Evolutionary conservation across 257 asterid species (phyloP).

Genomic region (Cynanchum wilfordii): DNA sequence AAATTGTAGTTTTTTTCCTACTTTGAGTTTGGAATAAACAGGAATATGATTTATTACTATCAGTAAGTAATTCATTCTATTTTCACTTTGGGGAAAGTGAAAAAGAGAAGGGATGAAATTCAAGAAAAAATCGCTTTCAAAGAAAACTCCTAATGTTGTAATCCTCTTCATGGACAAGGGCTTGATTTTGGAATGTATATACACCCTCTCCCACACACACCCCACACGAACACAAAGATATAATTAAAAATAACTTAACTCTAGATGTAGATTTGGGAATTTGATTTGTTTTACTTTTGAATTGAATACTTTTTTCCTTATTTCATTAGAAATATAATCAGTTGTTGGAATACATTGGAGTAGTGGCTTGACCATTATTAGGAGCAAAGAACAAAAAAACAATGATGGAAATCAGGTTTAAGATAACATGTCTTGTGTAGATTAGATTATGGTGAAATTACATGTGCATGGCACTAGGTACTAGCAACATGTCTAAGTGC

Average conservation of each 20-base stretch:
- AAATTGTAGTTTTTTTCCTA: no score
- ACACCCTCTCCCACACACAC: no score
- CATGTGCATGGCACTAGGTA: conserved; percentile 24
- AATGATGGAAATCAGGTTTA: conserved; percentile 17
- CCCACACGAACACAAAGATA: no score
- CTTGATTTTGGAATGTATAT: no score
- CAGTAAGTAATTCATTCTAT: no score
- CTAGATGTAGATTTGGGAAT: not conserved
- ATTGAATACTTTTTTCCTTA: not conserved
- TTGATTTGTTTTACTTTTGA: not conserved
- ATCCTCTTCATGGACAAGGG: no score
- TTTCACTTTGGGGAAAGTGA: not conserved
- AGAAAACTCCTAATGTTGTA: no score
- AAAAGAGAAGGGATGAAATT: not conserved
- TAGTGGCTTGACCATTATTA: conserved; percentile 3
- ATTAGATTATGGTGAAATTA: conserved; percentile 20
- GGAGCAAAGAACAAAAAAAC: not conserved
- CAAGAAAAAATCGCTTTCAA: no score
- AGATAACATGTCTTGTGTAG: conserved; percentile 7
- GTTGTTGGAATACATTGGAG: not conserved
- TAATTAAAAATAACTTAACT: not conserved
- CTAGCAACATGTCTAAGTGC: conserved; percentile 11
- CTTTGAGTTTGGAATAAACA: no score
- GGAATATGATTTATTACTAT: not conserved
- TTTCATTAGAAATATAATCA: not conserved